Percentiles rank a stretch among this genome's conserved stretches.
phyloP scores from a whole-genome alignment of 306 rosid species.

The Quillaja saponaria region DNA sequence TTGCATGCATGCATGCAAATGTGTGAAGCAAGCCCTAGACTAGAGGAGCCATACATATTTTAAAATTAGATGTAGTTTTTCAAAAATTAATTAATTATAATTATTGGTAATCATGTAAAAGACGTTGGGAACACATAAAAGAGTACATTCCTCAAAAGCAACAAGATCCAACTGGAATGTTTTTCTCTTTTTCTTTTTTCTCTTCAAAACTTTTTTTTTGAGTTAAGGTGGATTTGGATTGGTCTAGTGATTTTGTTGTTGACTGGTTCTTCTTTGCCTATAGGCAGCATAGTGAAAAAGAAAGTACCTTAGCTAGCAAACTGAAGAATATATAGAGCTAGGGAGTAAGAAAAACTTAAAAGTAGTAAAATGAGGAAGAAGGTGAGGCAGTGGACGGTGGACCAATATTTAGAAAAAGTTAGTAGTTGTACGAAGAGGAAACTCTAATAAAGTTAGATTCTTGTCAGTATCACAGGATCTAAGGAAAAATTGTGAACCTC shows the following conservation, averaged over 20 bases:
- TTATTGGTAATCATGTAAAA: slow-evolving; percentile 17
- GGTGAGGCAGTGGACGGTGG: slow-evolving; percentile 47
- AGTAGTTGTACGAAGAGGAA: slow-evolving; percentile 23
- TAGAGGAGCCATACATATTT: slow-evolving; percentile 4
- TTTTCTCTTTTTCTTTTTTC: slow-evolving; percentile 24
- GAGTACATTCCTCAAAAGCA: slow-evolving; percentile 84
- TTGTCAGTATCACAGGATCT: too few relatives aligned
- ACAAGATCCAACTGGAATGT: slow-evolving; percentile 95
- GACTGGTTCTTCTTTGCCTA: slow-evolving; percentile 54
- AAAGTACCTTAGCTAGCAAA: slow-evolving; percentile 19
- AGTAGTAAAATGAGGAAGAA: slow-evolving; percentile 7
- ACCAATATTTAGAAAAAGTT: slow-evolving; percentile 50
- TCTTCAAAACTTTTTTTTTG: slow-evolving; percentile 35
- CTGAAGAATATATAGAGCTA: slow-evolving; percentile 29
- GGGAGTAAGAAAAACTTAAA: slow-evolving; percentile 14
- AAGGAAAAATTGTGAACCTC: too few relatives aligned
- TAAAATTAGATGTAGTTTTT: background rate
- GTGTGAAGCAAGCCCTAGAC: slow-evolving; percentile 26
- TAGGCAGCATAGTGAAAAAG: slow-evolving; percentile 22
- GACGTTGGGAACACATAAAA: slow-evolving; percentile 58
- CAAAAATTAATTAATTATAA: too few relatives aligned
- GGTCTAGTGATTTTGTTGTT: slow-evolving; percentile 67
- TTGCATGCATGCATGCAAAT: slow-evolving; percentile 75
- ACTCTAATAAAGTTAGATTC: slow-evolving; percentile 35
- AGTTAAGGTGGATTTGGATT: slow-evolving; percentile 49